Evolutionary conservation across 345 rosid genomes (phyloP), one percentile per base, ranked within the genome.

Genomic region (Brassica carinata): DNA sequence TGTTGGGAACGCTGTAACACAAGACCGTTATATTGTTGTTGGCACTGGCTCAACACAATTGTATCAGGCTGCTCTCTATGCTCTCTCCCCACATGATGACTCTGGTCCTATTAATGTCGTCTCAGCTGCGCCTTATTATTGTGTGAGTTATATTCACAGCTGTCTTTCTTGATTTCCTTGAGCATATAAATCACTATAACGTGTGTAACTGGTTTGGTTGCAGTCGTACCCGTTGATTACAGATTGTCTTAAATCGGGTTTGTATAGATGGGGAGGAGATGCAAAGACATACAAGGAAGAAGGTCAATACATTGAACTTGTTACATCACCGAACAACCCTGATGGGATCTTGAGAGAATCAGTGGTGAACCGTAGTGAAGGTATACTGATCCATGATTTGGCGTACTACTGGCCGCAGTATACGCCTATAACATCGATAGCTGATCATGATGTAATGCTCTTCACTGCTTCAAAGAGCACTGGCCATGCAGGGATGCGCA

Each of bases 321-420:
- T 95, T 62, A 95, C 98, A 55, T 88, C 96, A 58, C 99, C 99
- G 0, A 93, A 93, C 81, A 95, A 95, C 71, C 99, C 99, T 0
- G 99, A 95, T 75, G 99, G 99, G 33, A 72, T 59, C 31, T 80
- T 74, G n/a, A 87, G 98, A 89, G 64, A 86, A 14, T 72, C 96
- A 17, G 90, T 95, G 26, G 88, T 95, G 67, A 91, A 93, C 43
- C 80, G 87, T 67, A 89, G 81, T 34, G 88, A 86, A 38, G 97
- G 98, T 19, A 81, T 84, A 78, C 69, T 95, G 78, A 86, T 95
- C 69, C 98, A 95, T 72, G 99, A 95, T 81, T 88, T 95, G 31
- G 97, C 99, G 1, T 95, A 95, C 82, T 90, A 90, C 67, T 95
- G 98, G 99, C 98, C 99, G 0, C 99, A 95, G 43, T 91, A 95